Base-by-base conservation (phyloP, 177 flowering plant species). In the Vitis hybrid region DNA sequence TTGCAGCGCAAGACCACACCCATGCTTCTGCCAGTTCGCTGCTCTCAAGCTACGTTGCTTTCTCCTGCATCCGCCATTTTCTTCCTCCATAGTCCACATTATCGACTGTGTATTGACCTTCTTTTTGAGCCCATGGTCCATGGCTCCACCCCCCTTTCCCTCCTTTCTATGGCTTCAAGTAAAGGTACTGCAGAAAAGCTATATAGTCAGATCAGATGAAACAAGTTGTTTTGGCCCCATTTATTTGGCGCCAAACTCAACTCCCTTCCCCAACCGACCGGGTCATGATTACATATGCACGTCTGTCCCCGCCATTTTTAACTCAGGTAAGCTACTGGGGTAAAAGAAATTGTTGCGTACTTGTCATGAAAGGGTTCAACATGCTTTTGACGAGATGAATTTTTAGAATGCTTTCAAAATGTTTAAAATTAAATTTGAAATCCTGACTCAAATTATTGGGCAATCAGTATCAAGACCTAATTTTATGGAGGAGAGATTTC, bases 201-300 rank as follows among this genome's bases (percentile, higher is more conserved):
- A 52, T 66, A 8, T 17, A 7, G 49, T n/a, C 49, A 13, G 46
- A 62, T 35, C 46, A 35, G 46, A 35, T 35, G 5, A 6, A 10
- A 9, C 14, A 24, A 51, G 30, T 50, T 60, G 50, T 24, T 30
- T 52, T 19, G 18, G 24, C 50, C 13, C 48, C 21, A 51, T 32
- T 2, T 17, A 11, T 56, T 63, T 70, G 67, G 74, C 62, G 62
- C 67, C 56, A 63, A 62, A 17, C 13, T 19, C 55, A 67, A 55
- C 32, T 7, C 61, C 54, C 46, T 35, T 35, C 46, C 27, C 46
- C 5, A 35, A 35, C 7, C 46, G 46, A 35, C 46, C 46, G 46
- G 5, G 1, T 35, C 46, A 35, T 35, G 46, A 35, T 35, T 35
- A 35, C 1, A 35, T 35, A 5, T 6, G 5, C 6, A 35, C 7